phyloP scores from a whole-genome alignment of 1,139 yeast genomes.

The Magnusiomyces suaveolens region DNA sequence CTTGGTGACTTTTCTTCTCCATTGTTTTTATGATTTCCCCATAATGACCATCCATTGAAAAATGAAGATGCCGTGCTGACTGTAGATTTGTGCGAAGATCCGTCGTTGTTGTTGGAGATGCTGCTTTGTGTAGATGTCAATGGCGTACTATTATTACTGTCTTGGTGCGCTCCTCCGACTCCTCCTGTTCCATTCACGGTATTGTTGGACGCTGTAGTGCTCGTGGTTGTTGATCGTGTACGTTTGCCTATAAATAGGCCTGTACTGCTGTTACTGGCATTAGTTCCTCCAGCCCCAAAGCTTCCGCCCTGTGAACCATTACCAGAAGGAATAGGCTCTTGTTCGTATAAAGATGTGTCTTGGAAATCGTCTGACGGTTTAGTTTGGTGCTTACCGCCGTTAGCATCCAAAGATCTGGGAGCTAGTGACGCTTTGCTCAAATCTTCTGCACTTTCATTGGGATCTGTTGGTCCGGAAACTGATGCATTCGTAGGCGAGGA shows the following conservation, averaged over 20 bases:
- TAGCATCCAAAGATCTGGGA: no score
- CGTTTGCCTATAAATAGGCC: no score
- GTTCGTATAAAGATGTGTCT: neutral
- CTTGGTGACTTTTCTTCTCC: neutral
- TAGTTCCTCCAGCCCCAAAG: no score
- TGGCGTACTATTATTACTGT: no score
- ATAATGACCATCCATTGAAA: constrained; percentile 12
- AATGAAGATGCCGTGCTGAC: neutral
- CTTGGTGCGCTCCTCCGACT: no score
- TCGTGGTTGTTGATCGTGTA: neutral
- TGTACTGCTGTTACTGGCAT: no score
- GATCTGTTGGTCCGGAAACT: no score
- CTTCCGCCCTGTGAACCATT: no score
- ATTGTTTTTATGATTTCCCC: constrained; percentile 7
- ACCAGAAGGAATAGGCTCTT: neutral
- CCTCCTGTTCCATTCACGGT: neutral
- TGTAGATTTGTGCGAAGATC: neutral
- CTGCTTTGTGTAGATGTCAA: neutral
- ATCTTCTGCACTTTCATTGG: no score
- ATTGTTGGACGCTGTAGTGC: neutral
- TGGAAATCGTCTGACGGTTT: neutral
- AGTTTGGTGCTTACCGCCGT: neutral
- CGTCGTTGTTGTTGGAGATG: neutral
- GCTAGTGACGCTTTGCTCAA: no score
- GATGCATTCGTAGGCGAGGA: constrained; percentile 1